Evolutionary conservation across 495 filamentous ascomycete species (phyloP).

Genomic region (Amniculicola lignicola): DNA sequence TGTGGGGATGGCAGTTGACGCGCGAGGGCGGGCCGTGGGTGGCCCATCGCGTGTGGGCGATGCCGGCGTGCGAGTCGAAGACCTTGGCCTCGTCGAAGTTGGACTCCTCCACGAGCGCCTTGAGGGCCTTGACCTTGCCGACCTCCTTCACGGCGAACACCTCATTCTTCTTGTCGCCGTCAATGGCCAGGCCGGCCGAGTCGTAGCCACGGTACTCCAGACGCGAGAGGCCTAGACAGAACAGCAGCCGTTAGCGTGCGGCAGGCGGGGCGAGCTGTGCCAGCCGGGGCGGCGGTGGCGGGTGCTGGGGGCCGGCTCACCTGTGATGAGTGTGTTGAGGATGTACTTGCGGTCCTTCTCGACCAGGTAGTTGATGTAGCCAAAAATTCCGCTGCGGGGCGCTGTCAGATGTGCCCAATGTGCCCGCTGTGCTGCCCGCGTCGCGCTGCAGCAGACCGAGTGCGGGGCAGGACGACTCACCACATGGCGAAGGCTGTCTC

Average conservation of each 20-base stretch:
- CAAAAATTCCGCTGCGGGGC: conserved; percentile 87
- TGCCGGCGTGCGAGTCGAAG: conserved; percentile 96
- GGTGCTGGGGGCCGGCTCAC: conserved; percentile 54
- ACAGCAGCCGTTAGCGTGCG: conserved; percentile 25
- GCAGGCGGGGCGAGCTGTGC: no score
- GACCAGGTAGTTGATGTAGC: conserved; percentile 89
- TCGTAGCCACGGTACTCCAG: conserved; percentile 97
- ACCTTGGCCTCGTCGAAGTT: conserved; percentile 82
- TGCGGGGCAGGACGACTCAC: conserved; percentile 24
- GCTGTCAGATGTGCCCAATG: conserved; percentile 19
- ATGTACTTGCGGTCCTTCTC: conserved; percentile 96
- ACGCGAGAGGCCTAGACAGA: conserved; percentile 64
- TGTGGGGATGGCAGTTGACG: conserved; percentile 95
- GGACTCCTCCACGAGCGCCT: conserved; percentile 80
- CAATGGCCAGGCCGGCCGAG: conserved; percentile 91
- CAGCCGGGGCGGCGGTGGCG: no score
- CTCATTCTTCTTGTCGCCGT: conserved; percentile 98
- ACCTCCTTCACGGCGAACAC: conserved; percentile 98
- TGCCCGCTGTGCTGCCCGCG: neutral
- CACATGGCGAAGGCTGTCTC: conserved; percentile 31
- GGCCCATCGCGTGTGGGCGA: conserved; percentile 98
- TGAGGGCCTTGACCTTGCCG: conserved; percentile 95
- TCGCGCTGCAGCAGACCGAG: conserved; percentile 6
- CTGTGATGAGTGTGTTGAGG: conserved; percentile 92
- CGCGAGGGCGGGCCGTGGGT: conserved; percentile 94